These are phyloP conservation scores for Cadophora gregata DNA, from an alignment of 2,329 filamentous ascomycete species.

Conservation along the genomic window DNA sequence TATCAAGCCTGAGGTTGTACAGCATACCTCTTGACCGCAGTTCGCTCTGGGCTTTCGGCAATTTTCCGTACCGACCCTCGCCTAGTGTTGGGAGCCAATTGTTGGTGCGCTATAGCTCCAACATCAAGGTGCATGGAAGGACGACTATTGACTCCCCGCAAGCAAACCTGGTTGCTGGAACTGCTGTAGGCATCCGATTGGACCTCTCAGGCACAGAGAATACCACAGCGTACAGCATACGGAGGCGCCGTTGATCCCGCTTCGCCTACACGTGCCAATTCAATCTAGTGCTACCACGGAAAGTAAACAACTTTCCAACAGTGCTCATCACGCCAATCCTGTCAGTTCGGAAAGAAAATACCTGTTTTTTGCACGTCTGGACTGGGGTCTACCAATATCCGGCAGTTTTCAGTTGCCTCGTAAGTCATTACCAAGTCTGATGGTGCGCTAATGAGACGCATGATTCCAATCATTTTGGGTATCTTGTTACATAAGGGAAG, in stretches of 20 bases:
- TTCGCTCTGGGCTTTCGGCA: not conserved
- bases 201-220: not conserved
- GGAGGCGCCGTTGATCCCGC: not conserved
- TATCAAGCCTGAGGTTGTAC: not conserved
- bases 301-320: not conserved
- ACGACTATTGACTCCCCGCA: not conserved
- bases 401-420: not conserved
- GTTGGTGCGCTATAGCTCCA: not conserved
- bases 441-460: not conserved
- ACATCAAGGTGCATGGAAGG: not conserved
- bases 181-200: slow-evolving; percentile 1
- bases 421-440: slow-evolving; percentile 9
- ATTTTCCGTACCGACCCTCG: not conserved
- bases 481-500: not conserved
- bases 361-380: not conserved
- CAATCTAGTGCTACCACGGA: not conserved
- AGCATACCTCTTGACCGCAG: slow-evolving; percentile 13
- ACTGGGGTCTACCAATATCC: not conserved
- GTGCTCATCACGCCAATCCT: not conserved
- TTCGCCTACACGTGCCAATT: not conserved
- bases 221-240: not conserved
- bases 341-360: not conserved
- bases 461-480: not conserved
- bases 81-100: slow-evolving; percentile 5
- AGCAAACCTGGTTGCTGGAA: slow-evolving; percentile 14